A percentile compares a stretch with the other conserved stretches of the same genome.
Conservation (phyloP, 257 asterid genomes). For the Haberlea rhodopensis region DNA sequence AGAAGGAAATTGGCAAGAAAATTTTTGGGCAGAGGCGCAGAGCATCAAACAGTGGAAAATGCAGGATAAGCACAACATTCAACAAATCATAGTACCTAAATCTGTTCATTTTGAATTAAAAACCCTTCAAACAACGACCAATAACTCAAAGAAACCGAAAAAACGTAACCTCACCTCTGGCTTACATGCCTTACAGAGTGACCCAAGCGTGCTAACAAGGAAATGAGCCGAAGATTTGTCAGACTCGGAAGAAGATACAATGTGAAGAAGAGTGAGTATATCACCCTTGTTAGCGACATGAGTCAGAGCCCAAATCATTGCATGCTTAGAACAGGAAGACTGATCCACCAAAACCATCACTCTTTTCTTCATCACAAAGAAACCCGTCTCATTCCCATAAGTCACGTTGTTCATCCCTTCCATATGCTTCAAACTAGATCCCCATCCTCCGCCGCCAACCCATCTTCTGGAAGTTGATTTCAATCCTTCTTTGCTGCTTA, state of each 20-base stretch:
- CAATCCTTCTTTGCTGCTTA: slow-evolving; percentile 69
- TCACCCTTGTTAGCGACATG: slow-evolving; percentile 81
- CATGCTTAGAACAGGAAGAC: slow-evolving; percentile 61
- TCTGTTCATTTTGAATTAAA: background rate
- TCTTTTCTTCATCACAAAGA: slow-evolving; percentile 33
- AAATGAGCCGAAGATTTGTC: slow-evolving; percentile 35
- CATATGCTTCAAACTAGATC: slow-evolving; percentile 28
- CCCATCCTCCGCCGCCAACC: background rate
- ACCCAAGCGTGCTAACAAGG: slow-evolving; percentile 69
- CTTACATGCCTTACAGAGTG: slow-evolving; percentile 82
- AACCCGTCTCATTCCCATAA: slow-evolving; percentile 15
- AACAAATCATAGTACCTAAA: background rate
- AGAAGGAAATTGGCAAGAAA: too few relatives aligned
- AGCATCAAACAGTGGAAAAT: too few relatives aligned
- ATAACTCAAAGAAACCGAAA: background rate
- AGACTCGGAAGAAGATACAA: slow-evolving; percentile 38
- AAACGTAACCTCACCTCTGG: slow-evolving; percentile 56
- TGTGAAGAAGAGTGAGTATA: slow-evolving; percentile 70
- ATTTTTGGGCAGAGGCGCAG: too few relatives aligned
- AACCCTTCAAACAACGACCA: background rate
- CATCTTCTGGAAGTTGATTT: slow-evolving; percentile 53
- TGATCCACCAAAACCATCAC: slow-evolving; percentile 22
- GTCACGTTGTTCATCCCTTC: slow-evolving; percentile 22
- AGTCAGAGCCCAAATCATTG: slow-evolving; percentile 96
- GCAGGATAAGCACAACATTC: background rate